Evolutionary conservation across 805 yeast species (phyloP).

Genomic region (Saccharomycopsis sp.): DNA sequence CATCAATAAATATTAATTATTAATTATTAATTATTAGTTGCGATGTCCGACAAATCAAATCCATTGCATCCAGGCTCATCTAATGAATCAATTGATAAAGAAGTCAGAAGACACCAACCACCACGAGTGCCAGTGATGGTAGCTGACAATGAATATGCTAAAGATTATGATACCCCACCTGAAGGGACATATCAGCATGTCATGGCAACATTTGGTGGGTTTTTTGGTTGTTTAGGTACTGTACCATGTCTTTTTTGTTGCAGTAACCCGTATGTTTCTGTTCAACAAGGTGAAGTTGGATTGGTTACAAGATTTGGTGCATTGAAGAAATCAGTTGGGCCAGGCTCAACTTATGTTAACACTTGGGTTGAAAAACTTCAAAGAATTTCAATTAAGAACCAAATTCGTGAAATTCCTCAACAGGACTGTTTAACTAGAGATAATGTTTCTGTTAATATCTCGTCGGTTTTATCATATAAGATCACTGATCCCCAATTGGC

Average conservation of each 20-base stretch:
- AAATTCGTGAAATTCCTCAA: constrained; percentile 58
- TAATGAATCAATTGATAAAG: background rate
- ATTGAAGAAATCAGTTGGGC: constrained; percentile 56
- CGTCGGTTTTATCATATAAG: constrained; percentile 62
- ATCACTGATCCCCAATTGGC: constrained; percentile 65
- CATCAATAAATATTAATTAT: no score
- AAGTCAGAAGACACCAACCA: constrained; percentile 1
- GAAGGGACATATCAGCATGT: constrained; percentile 36
- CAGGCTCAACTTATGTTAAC: constrained; percentile 60
- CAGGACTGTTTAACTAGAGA: constrained; percentile 67
- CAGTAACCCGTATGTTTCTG: constrained; percentile 52
- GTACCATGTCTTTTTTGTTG: constrained; percentile 50
- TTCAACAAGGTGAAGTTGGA: constrained; percentile 64
- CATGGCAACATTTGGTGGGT: constrained; percentile 35
- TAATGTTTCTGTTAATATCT: constrained; percentile 53
- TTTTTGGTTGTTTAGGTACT: constrained; percentile 47
- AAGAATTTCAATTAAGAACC: constrained; percentile 46
- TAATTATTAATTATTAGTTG: no score
- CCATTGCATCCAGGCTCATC: no score
- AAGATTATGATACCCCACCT: constrained; percentile 1
- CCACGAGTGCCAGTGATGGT: constrained; percentile 3
- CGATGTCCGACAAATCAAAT: no score
- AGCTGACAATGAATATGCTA: constrained; percentile 1
- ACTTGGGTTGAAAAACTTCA: constrained; percentile 53
- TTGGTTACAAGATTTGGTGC: constrained; percentile 62